Evolutionary conservation across 495 filamentous ascomycete genomes (phyloP).

Genomic region (Platismatia glauca): DNA sequence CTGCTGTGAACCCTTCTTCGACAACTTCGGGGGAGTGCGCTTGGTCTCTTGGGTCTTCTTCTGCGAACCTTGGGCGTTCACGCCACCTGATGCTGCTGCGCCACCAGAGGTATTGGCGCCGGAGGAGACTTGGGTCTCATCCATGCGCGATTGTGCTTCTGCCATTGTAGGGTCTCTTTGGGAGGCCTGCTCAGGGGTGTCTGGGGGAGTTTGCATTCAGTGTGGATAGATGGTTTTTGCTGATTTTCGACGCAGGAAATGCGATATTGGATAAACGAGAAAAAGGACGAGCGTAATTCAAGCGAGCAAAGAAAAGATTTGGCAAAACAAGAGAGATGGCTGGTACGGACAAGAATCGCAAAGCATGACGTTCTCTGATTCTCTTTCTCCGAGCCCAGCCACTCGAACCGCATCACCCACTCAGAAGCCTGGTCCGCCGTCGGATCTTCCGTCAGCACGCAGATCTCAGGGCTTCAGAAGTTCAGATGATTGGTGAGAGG

Average conservation of each 20-base stretch:
- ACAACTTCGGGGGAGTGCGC: slow-evolving; percentile 23
- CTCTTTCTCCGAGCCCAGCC: background rate
- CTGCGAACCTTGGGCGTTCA: slow-evolving; percentile 20
- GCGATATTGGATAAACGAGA: too few relatives aligned
- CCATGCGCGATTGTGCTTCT: slow-evolving; percentile 20
- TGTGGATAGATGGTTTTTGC: background rate
- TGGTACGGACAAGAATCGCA: background rate
- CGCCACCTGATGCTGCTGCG: slow-evolving; percentile 21
- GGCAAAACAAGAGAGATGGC: background rate
- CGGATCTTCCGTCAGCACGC: background rate
- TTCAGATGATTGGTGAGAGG: background rate
- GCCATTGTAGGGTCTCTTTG: slow-evolving; percentile 16
- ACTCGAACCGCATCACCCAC: background rate
- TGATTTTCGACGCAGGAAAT: background rate
- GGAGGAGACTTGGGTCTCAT: slow-evolving; percentile 21
- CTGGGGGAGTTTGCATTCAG: slow-evolving; percentile 19
- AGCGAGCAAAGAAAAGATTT: background rate
- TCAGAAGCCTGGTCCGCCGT: too few relatives aligned
- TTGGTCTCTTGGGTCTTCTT: slow-evolving; percentile 23
- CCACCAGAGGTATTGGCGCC: slow-evolving; percentile 17
- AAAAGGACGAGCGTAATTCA: background rate
- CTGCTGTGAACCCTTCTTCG: slow-evolving; percentile 18
- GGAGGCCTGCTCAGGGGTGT: slow-evolving; percentile 10
- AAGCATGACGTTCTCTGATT: background rate
- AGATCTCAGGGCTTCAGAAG: background rate